These are phyloP conservation scores for Jamesozyma jinghongensis DNA, from an alignment of 805 yeast species.

Conservation along the genomic window DNA sequence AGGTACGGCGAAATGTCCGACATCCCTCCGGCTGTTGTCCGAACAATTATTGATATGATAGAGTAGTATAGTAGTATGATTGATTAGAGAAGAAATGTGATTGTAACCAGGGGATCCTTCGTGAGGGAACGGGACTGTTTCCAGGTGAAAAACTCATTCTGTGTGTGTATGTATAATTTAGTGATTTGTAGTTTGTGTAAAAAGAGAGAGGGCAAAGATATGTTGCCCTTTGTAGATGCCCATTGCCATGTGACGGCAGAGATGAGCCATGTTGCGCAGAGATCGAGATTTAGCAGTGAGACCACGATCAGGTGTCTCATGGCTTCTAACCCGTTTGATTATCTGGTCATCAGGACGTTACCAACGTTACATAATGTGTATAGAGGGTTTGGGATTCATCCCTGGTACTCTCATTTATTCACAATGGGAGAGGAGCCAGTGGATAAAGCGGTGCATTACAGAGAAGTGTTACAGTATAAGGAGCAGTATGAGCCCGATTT, in stretches of 20 bases:
- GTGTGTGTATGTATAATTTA: no score
- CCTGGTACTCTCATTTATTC: conserved; percentile 78
- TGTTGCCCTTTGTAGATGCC: conserved; percentile 23
- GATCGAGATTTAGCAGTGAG: conserved; percentile 1
- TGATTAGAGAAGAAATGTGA: no score
- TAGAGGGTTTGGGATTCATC: conserved; percentile 67
- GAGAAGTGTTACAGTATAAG: conserved; percentile 40
- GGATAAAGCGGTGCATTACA: conserved; percentile 48
- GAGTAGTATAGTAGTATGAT: no score
- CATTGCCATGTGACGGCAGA: conserved; percentile 30
- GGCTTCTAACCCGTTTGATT: conserved; percentile 37
- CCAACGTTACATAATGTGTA: not conserved
- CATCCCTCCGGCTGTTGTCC: no score
- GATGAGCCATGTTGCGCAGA: not conserved
- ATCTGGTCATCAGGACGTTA: conserved; percentile 9
- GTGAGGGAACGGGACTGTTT: no score
- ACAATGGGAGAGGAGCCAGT: conserved; percentile 14
- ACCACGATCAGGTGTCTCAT: conserved; percentile 29
- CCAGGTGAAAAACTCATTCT: no score
- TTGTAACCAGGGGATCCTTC: no score
- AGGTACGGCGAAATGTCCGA: no score
- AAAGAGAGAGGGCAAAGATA: not conserved
- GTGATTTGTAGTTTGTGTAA: no score
- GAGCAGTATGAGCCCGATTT: no score
- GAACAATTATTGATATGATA: no score